Base-by-base conservation (phyloP, 2,329 filamentous ascomycete species). In the Penicillium occitanis region DNA sequence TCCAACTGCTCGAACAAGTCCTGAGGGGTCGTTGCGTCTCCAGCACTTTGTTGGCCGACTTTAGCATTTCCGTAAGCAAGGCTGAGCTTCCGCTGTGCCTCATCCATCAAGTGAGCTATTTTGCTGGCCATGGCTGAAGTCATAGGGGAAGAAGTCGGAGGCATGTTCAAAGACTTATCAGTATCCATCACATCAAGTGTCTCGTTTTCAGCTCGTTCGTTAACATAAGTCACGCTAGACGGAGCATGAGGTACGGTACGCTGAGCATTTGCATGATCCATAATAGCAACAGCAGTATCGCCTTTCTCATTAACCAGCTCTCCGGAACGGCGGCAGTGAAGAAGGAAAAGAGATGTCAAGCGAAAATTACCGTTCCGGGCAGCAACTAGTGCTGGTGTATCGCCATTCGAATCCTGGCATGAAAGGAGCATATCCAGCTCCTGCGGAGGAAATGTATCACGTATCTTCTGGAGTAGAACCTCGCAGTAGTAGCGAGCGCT, bases 401-500 rank as follows among this genome's bases (percentile, higher is more conserved):
- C 96, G 48, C 94, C 94, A 48, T 93, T 89, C 33, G 89, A 83
- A 76, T 99, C 94, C 73, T 93, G 91, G 8, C 88, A 85, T 72
- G 97, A 92, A 11, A 99, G 82, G 11, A 98, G 80, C 58, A 87
- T 83, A 68, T 93, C 91, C 58, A 98, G 88, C 65, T 91, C 88
- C 65, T 89, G 87, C 8, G 89, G 89, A 5, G 92, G 88, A 70
- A 91, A 87, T 0, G 88, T 87, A 73, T 96, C 92, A 68, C 89
- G 87, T 67, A 99, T 86, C 76, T 90, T 93, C 77, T 96, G 94
- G 64, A 98, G 84, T 68, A 98, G 89, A 69, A 90, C 90, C 77
- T 98, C 94, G 37, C 97, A 86, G 78, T 99, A 99, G 77, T 98
- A 98, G 40, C 92, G 87, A 37, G 93, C 93, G 73, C 91, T 96